Evolutionary conservation across 345 rosid genomes (phyloP).

Genomic region (Aquilaria sinensis): DNA sequence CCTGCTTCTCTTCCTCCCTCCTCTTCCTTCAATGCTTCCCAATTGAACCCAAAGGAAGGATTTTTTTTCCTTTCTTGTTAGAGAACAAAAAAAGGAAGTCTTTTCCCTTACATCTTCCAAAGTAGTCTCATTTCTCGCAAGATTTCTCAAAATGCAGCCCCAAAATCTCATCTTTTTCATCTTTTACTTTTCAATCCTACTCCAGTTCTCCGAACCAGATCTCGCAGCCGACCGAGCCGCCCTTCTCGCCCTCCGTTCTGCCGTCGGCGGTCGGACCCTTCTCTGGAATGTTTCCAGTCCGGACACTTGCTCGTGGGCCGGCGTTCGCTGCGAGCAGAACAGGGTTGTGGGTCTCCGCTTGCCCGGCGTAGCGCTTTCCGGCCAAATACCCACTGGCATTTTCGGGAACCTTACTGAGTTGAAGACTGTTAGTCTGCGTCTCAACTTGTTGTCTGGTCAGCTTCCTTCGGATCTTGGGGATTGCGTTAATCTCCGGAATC

Average conservation of each 20-base stretch:
- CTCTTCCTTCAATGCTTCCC: not conserved
- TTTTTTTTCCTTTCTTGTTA: not conserved
- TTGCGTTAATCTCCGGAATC: conserved; percentile 54
- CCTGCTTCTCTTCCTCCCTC: no score
- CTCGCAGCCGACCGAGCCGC: conserved; percentile 77
- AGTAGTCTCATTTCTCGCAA: not conserved
- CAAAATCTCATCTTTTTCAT: not conserved
- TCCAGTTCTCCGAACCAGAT: conserved; percentile 36
- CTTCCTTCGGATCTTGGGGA: conserved; percentile 74
- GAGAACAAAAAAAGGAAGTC: not conserved
- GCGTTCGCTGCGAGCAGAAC: conserved; percentile 53
- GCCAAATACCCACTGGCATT: conserved; percentile 58
- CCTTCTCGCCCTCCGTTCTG: conserved; percentile 65
- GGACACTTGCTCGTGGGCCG: conserved; percentile 81
- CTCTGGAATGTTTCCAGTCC: conserved; percentile 50
- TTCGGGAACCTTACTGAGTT: conserved; percentile 73
- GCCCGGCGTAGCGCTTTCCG: conserved; percentile 77
- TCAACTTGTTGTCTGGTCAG: conserved; percentile 54
- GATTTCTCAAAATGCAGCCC: not conserved
- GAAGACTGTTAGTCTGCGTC: conserved; percentile 79
- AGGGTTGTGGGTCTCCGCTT: conserved; percentile 75
- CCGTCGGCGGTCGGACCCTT: conserved; percentile 78
- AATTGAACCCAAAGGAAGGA: not conserved
- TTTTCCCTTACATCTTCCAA: no score
- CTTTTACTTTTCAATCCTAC: conserved; percentile 20